Base-by-base conservation (phyloP, 768 basidiomycete species). In the Leucosporidium creatinivorum region DNA sequence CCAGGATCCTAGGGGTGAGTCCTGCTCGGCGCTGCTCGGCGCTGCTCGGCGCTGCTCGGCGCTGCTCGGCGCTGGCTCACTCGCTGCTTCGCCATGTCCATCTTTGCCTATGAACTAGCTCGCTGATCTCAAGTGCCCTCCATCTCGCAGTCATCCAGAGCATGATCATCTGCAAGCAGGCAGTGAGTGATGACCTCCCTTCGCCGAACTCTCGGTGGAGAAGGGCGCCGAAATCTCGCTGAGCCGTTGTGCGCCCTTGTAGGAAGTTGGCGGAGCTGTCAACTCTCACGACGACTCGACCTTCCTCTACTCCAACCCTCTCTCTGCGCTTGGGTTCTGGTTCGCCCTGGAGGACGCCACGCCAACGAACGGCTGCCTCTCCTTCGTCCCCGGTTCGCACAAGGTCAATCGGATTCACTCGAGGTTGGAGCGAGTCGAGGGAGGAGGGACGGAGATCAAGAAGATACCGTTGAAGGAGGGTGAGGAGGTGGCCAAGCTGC, bases 121-220 rank as follows among this genome's bases (percentile, higher is more conserved):
- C n/a, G n/a, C n/a, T n/a, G n/a, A n/a, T n/a, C n/a, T n/a, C n/a
- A n/a, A 52, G 47, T 28, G 48, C 31, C 15, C 5, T 36, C 33
- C 5, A 5, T 36, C n/a, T 26, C 25, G 19, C 59, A 39, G 88
- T 89, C 3, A 80, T 93, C 39, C 92, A 94, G 75, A 89, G 88
- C 3, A 96, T 96, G 93, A 82, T 94, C 39, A 99, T 98, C 68
- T 92, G 87, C 74, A 98, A 98, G 78, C 93, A 97, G 76, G 86
- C 87, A 63, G 93, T 98, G 30, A 94, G 96, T 2, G n/a, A n/a
- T n/a, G n/a, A n/a, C n/a, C n/a, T n/a, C n/a, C n/a, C n/a, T n/a
- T n/a, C n/a, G n/a, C n/a, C n/a, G n/a, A n/a, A n/a, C n/a, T n/a
- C n/a, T n/a, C n/a, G n/a, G n/a, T n/a, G n/a, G n/a, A n/a, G n/a